These are phyloP conservation scores for Alternaria infectoria DNA, from an alignment of 2,329 filamentous ascomycete genomes.

Conservation along the genomic window DNA sequence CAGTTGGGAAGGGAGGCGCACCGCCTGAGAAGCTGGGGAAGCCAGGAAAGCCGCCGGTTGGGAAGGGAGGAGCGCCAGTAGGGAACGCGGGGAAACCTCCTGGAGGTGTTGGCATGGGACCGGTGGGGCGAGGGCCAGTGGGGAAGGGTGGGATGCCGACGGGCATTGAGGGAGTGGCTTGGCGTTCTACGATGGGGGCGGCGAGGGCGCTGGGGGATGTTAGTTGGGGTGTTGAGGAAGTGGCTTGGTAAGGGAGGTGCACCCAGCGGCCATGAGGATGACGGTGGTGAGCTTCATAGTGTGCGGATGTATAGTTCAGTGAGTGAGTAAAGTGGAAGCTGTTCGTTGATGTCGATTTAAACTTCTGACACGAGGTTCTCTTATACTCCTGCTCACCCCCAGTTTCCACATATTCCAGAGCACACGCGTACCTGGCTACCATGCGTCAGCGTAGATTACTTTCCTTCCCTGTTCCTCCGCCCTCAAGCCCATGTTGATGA, in stretches of 20 bases:
- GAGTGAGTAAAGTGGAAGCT: not conserved
- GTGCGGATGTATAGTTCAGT: not conserved
- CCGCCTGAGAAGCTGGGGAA: constrained; percentile 1
- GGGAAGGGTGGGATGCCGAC: constrained; percentile 1
- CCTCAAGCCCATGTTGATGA: constrained; percentile 11
- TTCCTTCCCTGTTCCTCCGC: not conserved
- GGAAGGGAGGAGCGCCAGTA: not conserved
- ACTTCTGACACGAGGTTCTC: not conserved
- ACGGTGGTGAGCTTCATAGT: constrained; percentile 16
- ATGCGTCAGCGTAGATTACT: not conserved
- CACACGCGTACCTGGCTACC: not conserved
- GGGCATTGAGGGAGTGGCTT: constrained; percentile 1
- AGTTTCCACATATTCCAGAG: not conserved
- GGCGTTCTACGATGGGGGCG: constrained; percentile 12
- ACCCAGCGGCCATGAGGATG: constrained; percentile 17
- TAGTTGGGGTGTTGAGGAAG: not conserved
- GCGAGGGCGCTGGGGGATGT: constrained; percentile 16
- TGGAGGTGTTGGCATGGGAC: constrained; percentile 3
- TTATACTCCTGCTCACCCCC: not conserved
- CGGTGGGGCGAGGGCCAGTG: not conserved
- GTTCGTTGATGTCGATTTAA: not conserved
- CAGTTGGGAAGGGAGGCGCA: not conserved
- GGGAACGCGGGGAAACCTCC: not conserved
- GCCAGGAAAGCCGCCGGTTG: constrained; percentile 3
- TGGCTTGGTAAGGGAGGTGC: not conserved